These are phyloP conservation scores for Solanum lycopersicoides DNA, from an alignment of 257 asterid species.

Conservation along the genomic window DNA sequence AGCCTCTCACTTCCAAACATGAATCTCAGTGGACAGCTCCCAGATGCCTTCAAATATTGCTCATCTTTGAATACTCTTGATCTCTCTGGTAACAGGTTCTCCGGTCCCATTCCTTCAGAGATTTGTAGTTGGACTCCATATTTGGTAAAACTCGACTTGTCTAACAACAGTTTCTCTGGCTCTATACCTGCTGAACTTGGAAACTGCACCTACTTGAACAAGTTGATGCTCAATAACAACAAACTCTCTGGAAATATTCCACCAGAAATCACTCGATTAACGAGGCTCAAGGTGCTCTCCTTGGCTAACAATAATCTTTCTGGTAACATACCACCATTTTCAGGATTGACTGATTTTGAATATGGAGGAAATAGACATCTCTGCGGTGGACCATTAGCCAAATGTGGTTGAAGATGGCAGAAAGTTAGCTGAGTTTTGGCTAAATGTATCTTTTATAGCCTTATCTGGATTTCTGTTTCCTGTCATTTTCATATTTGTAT, in stretches of 20 bases:
- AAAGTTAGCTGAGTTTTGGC: not conserved
- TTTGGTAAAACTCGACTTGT: conserved; percentile 57
- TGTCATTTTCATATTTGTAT: not conserved
- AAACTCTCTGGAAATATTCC: conserved; percentile 53
- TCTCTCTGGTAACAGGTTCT: conserved; percentile 56
- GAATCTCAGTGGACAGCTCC: conserved; percentile 39
- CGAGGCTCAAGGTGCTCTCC: conserved; percentile 45
- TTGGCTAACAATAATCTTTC: conserved; percentile 51
- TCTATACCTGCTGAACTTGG: conserved; percentile 58
- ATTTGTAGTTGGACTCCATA: conserved; percentile 77
- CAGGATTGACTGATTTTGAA: conserved; percentile 20
- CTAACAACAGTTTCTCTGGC: conserved; percentile 53
- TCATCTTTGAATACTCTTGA: conserved; percentile 22
- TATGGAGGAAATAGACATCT: conserved; percentile 54
- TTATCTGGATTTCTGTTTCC: not conserved
- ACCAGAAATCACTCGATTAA: conserved; percentile 39
- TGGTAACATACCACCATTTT: conserved; percentile 57
- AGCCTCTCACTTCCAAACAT: conserved; percentile 49
- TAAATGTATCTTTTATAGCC: not conserved
- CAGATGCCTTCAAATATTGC: conserved; percentile 46
- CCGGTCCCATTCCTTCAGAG: conserved; percentile 58
- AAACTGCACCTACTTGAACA: conserved; percentile 53
- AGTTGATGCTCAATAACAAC: conserved; percentile 43
- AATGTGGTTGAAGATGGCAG: conserved; percentile 35
- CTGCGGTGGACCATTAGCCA: conserved; percentile 49